phyloP scores from a whole-genome alignment of 345 rosid genomes.

The Acer negundo region DNA sequence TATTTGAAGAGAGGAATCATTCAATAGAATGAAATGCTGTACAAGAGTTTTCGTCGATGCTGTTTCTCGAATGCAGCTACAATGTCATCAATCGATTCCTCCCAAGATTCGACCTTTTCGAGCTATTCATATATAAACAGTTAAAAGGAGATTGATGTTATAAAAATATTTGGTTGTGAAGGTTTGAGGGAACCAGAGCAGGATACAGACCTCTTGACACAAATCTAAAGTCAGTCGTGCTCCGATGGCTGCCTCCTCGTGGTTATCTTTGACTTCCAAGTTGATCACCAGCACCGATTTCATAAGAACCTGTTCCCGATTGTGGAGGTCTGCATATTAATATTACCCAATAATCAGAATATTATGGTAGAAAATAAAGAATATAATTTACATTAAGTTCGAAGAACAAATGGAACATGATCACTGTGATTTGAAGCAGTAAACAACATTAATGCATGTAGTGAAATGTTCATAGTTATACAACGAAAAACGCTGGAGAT shows the following conservation, averaged over 20 bases:
- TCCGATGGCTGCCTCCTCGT: constrained; percentile 94
- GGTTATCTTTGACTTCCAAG: constrained; percentile 97
- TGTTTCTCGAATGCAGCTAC: constrained; percentile 71
- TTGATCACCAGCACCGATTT: constrained; percentile 80
- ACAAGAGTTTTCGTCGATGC: constrained; percentile 72
- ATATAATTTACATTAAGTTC: neutral
- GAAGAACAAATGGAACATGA: neutral
- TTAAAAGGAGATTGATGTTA: neutral
- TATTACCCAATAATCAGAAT: neutral
- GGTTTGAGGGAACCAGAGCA: neutral
- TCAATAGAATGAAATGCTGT: constrained; percentile 82
- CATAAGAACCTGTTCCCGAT: constrained; percentile 70
- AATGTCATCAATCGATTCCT: constrained; percentile 78
- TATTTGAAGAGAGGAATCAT: neutral
- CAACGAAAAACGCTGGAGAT: neutral
- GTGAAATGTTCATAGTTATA: neutral
- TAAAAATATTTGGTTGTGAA: neutral
- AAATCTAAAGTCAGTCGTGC: constrained; percentile 82
- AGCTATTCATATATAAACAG: constrained; percentile 40
- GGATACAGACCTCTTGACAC: constrained; percentile 66
- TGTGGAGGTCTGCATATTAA: constrained; percentile 68
- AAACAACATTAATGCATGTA: neutral
- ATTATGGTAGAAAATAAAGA: neutral
- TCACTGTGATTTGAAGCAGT: neutral
- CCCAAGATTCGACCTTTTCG: constrained; percentile 83